phyloP scores from a whole-genome alignment of 768 basidiomycete species.

The Auriscalpium vulgare region DNA sequence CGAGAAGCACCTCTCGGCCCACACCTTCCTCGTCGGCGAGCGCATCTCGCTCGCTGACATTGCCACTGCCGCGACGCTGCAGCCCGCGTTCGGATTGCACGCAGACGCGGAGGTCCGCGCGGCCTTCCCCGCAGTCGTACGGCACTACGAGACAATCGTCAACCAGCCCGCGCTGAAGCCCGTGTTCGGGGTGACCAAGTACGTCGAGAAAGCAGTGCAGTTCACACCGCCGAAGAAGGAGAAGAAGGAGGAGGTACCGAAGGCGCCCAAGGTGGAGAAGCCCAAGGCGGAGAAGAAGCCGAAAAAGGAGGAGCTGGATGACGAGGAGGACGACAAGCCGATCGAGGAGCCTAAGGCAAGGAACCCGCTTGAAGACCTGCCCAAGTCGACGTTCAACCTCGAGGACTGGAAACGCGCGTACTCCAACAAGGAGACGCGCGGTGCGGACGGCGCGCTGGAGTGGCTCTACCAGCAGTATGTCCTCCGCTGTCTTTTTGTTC shows the following conservation, averaged over 20 bases:
- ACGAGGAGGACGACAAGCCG: constrained; percentile 74
- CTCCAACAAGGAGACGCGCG: constrained; percentile 96
- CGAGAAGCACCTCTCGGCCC: constrained; percentile 62
- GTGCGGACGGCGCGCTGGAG: constrained; percentile 71
- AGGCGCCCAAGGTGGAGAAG: constrained; percentile 19
- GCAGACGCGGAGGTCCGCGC: constrained; percentile 61
- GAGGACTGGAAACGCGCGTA: constrained; percentile 98
- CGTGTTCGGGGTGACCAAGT: constrained; percentile 52
- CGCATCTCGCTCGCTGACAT: constrained; percentile 94
- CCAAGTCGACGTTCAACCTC: constrained; percentile 81
- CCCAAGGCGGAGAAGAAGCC: constrained; percentile 61
- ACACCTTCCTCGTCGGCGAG: constrained; percentile 89
- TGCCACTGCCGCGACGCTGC: constrained; percentile 51
- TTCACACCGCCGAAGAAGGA: constrained; percentile 59
- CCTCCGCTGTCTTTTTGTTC: background rate
- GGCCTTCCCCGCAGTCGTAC: constrained; percentile 68
- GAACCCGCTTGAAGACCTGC: constrained; percentile 90
- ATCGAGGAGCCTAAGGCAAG: constrained; percentile 84
- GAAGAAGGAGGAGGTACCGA: constrained; percentile 27
- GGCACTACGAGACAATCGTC: constrained; percentile 78
- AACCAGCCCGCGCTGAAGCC: constrained; percentile 75
- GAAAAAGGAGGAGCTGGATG: constrained; percentile 45
- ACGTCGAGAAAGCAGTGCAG: constrained; percentile 61
- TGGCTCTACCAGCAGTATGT: constrained; percentile 96
- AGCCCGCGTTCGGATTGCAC: constrained; percentile 42